Percentiles rank a stretch among this genome's conserved stretches.
These are phyloP conservation scores for Boletus reticulatus DNA, from an alignment of 768 basidiomycete species.

Conservation along the genomic window DNA sequence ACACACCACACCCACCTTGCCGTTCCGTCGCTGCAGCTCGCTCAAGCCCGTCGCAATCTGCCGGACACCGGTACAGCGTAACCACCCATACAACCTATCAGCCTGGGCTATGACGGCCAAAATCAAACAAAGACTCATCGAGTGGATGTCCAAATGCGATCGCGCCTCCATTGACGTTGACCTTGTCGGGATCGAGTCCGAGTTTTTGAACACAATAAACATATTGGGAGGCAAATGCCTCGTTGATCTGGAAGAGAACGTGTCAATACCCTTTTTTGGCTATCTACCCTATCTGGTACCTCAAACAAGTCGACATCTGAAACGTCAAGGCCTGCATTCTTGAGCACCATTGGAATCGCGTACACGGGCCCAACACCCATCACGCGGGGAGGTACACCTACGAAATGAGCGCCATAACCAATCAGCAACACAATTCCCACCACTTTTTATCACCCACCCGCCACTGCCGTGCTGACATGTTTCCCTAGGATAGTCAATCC, in stretches of 20 bases:
- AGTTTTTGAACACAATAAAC: constrained; percentile 71
- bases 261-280: not conserved
- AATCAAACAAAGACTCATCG: constrained; percentile 50
- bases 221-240: constrained; percentile 86
- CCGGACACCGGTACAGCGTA: constrained; percentile 81
- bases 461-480: constrained; percentile 68
- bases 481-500: constrained; percentile 75
- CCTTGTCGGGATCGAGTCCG: constrained; percentile 58
- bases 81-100: constrained; percentile 17
- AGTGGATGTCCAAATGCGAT: constrained; percentile 84
- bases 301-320: constrained; percentile 80
- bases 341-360: constrained; percentile 79
- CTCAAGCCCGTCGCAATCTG: constrained; percentile 84
- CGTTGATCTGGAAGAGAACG: constrained; percentile 63
- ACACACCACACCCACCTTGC: constrained; percentile 47
- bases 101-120: not conserved
- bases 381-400: constrained; percentile 73
- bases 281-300: constrained; percentile 34
- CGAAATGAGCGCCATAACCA: not conserved
- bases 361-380: constrained; percentile 87
- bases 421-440: not conserved
- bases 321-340: constrained; percentile 60
- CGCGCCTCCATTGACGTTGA: constrained; percentile 89
- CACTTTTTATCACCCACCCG: constrained; percentile 40
- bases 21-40: constrained; percentile 64